These are phyloP conservation scores for Myxozyma neglecta DNA, from an alignment of 805 yeast genomes.

Conservation along the genomic window DNA sequence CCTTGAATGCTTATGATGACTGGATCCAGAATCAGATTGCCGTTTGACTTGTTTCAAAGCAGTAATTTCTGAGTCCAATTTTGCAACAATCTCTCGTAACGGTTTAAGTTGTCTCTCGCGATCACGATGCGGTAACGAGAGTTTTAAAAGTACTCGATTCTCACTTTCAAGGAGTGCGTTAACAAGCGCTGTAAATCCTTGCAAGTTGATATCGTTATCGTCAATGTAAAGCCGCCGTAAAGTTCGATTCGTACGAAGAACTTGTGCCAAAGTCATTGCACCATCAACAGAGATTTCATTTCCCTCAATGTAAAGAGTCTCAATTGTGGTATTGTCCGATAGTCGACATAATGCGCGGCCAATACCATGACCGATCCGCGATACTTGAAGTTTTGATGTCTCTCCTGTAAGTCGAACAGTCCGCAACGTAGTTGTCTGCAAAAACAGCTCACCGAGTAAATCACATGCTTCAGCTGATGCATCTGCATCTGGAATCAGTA, in stretches of 20 bases:
- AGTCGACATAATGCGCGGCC: slow-evolving; percentile 30
- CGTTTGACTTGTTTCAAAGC: slow-evolving; percentile 14
- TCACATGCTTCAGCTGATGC: slow-evolving; percentile 32
- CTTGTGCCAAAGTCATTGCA: slow-evolving; percentile 32
- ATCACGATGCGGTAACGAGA: slow-evolving; percentile 21
- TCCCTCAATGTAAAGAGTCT: slow-evolving; percentile 29
- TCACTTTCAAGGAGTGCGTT: slow-evolving; percentile 23
- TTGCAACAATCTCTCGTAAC: slow-evolving; percentile 9
- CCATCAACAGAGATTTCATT: slow-evolving; percentile 35
- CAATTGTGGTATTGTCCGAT: slow-evolving; percentile 21
- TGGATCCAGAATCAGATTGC: not conserved
- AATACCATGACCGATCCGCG: slow-evolving; percentile 33
- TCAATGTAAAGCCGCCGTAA: slow-evolving; percentile 30
- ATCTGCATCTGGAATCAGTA: slow-evolving; percentile 34
- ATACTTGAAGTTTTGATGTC: slow-evolving; percentile 35
- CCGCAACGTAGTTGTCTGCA: slow-evolving; percentile 20
- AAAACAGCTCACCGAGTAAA: slow-evolving; percentile 33
- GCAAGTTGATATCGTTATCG: slow-evolving; percentile 32
- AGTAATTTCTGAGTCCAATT: slow-evolving; percentile 24
- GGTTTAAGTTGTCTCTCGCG: slow-evolving; percentile 13
- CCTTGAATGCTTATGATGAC: not conserved
- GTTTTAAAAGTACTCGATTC: slow-evolving; percentile 3
- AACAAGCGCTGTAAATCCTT: slow-evolving; percentile 32
- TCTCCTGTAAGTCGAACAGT: slow-evolving; percentile 33
- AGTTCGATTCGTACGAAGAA: slow-evolving; percentile 24